Evolutionary conservation across 495 filamentous ascomycete species (phyloP), one percentile per base, ranked within the genome.

Genomic region (Xylona heveae): DNA sequence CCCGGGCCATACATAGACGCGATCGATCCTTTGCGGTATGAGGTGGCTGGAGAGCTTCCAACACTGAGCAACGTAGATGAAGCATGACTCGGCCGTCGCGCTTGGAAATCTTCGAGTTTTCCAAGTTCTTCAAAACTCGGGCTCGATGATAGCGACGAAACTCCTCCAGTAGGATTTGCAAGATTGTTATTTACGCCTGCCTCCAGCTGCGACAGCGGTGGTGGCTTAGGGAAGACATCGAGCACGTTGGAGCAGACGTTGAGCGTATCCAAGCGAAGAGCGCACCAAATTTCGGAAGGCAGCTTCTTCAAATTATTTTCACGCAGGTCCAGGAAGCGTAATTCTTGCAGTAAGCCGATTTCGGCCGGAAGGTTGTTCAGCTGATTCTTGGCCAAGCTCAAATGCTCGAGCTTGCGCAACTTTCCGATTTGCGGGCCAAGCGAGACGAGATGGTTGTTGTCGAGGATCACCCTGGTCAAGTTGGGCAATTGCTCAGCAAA

Each of bases 211-310:
- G 35, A 67, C 59, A 3, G 75, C 70, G 12, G 61, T 48, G 10
- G 69, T 59, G 71, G 78, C 40, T 91, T 94, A 0, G 88, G 88
- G 43, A 99, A 95, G 32, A 60, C 68, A 13, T 81, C 73, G 3
- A 99, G 55, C 6, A 94, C 66, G 42, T 99, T 99, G 5, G 88
- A 90, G 1, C 84, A 94, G 12, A 91, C 72, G 50, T 99, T 99
- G 29, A 99, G 62, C 0, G 77, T 81, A 47, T 93, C 82, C 34
- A 99, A 53, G 42, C 74, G 82, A 37, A 68, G 66, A 28, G 83
- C 79, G 59, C 77, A 78, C 88, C 88, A 99, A 8, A 95, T 61
- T 42, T 99, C 88, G 42, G 78, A 68, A 4, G 88, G 88, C 20
- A 99, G 59, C 31, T 68, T 71, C 41, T 74, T 73, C 27, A 99